These are phyloP conservation scores for Boletales sp. DNA, from an alignment of 768 basidiomycete genomes.

Conservation along the genomic window DNA sequence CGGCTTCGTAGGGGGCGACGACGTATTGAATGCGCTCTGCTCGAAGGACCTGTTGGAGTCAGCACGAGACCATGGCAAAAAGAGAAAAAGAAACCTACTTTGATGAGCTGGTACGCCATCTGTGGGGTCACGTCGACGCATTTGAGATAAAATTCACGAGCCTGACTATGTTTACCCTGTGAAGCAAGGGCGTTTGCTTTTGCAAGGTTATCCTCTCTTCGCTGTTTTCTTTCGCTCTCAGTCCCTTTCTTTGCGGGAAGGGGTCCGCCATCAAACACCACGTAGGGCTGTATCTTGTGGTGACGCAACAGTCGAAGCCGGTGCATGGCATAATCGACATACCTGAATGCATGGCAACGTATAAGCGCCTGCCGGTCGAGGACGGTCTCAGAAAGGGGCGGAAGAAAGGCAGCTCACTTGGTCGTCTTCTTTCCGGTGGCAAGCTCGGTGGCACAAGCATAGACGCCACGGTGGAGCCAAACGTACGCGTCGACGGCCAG, in stretches of 20 bases:
- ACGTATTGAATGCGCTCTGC: slow-evolving; percentile 80
- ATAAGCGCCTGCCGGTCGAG: slow-evolving; percentile 2
- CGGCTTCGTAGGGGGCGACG: slow-evolving; percentile 98
- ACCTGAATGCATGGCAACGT: slow-evolving; percentile 46
- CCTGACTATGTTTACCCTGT: slow-evolving; percentile 77
- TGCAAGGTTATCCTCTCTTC: slow-evolving; percentile 72
- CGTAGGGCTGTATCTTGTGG: slow-evolving; percentile 79
- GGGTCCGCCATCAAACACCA: slow-evolving; percentile 96
- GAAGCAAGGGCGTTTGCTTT: slow-evolving; percentile 68
- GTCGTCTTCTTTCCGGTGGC: slow-evolving; percentile 80
- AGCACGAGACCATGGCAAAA: slow-evolving; percentile 3
- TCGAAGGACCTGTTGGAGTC: slow-evolving; percentile 62
- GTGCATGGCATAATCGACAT: slow-evolving; percentile 96
- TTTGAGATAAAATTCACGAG: slow-evolving; percentile 85
- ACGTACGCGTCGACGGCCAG: slow-evolving; percentile 95
- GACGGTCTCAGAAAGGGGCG: background rate
- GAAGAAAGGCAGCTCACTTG: slow-evolving; percentile 53
- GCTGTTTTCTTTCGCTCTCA: slow-evolving; percentile 72
- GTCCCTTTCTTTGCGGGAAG: slow-evolving; percentile 93
- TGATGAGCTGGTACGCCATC: slow-evolving; percentile 97
- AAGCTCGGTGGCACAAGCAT: slow-evolving; percentile 86
- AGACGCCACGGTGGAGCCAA: slow-evolving; percentile 87
- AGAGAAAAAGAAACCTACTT: slow-evolving; percentile 45
- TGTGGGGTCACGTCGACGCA: slow-evolving; percentile 94
- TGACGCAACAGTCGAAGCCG: slow-evolving; percentile 83